Base-by-base conservation (phyloP, 2,329 filamentous ascomycete species). In the Aspergillus neoniger region DNA sequence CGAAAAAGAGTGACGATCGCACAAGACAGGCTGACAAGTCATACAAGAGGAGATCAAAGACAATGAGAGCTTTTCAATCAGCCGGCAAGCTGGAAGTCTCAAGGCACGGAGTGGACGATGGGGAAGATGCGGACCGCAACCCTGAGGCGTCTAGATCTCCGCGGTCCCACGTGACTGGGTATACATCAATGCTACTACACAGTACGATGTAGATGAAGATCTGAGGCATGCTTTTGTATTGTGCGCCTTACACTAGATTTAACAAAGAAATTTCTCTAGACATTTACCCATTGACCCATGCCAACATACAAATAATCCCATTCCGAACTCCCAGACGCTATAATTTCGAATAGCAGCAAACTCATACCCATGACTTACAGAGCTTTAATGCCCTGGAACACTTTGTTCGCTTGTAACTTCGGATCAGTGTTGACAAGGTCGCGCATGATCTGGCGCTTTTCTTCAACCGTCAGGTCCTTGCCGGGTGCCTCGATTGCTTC, bases 361-460 rank as follows among this genome's bases (percentile, higher is more conserved):
- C 38, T 17, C 28, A 38, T 49, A 47, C 15, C 43, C 48, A 38
- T 15, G 25, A 7, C n/a, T 60, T 60, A 83, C 62, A 83, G 66
- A 64, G 78, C 73, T 69, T 78, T 78, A 57, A 83, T 78, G 23
- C 78, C 75, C 65, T 81, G 76, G 65, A 83, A 83, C 55, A 82
- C 79, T 56, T 82, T 82, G 72, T 87, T 89, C 30, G 75, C 77
- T 72, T 82, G 77, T 67, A 89, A 70, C 71, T 85, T 87, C 69
- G 88, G 82, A 73, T 97, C 90, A 2, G 81, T 85, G 67, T 83
- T 84, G 3, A 98, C 91, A 68, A 98, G 77, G 68, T 93, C 91
- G 74, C 86, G 89, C 84, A 98, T 87, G 67, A 87, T 85, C 64
- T 84, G 82, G 7, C 94, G 86, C 81, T 95, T 93, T 74, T 96